Percentiles rank a stretch among this genome's conserved stretches.
phyloP scores from a whole-genome alignment of 257 asterid species.

The Solanum ahanhuiri region DNA sequence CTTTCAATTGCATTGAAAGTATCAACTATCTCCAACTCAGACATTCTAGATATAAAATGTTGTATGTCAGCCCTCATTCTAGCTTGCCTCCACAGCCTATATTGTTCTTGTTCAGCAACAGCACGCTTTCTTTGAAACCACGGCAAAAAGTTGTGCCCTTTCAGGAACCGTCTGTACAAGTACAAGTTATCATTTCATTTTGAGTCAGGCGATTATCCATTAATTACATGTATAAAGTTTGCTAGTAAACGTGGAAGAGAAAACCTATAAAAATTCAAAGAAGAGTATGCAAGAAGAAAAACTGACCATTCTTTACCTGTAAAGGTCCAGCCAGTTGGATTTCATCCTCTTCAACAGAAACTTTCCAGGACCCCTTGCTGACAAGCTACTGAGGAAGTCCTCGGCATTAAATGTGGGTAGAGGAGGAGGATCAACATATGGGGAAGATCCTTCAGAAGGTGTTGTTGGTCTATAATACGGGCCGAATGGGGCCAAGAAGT shows the following conservation, averaged over 20 bases:
- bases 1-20: conserved; percentile 78
- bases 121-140: conserved; percentile 94
- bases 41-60: conserved; percentile 46
- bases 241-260: neutral
- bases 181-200: neutral
- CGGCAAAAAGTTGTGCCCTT: conserved; percentile 81
- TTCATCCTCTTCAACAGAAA: conserved; percentile 79
- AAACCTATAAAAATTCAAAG: neutral
- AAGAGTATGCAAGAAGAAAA: neutral
- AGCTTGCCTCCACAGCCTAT: conserved; percentile 84
- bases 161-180: conserved; percentile 68
- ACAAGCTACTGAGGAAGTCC: conserved; percentile 57
- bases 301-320: conserved; percentile 46
- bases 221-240: neutral
- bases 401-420: conserved; percentile 69
- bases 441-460: conserved; percentile 89
- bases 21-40: conserved; percentile 86
- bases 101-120: conserved; percentile 91
- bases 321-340: conserved; percentile 92
- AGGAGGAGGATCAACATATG: conserved; percentile 87
- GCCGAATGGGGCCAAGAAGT: conserved; percentile 97
- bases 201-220: neutral
- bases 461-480: conserved; percentile 80
- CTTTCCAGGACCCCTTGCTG: conserved; percentile 93
- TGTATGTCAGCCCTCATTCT: conserved; percentile 65